Conservation (phyloP, 1,284 basidiomycete genomes). For the Cutaneotrichosporon sp. region DNA sequence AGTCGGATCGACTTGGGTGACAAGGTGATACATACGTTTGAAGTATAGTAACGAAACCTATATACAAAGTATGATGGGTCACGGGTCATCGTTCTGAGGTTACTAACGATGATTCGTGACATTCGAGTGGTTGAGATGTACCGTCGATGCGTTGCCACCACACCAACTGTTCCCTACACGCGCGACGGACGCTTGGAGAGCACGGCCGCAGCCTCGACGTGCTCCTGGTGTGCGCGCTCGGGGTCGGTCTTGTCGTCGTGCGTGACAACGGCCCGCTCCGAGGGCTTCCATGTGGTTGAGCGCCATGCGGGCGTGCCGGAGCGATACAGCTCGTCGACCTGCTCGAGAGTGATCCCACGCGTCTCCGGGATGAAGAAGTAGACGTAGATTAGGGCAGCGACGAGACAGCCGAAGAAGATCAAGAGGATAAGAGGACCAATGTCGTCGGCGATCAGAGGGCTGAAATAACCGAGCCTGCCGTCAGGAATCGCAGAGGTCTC, state of each 20-base stretch:
- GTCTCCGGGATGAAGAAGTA: conserved; percentile 64
- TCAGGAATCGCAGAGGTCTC: conserved; percentile 62
- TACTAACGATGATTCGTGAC: too few species aligned
- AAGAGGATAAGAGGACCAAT: conserved; percentile 69
- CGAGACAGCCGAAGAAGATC: conserved; percentile 59
- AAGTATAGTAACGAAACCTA: too few species aligned
- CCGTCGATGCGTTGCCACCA: too few species aligned
- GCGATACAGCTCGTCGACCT: conserved; percentile 73
- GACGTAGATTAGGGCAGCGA: conserved; percentile 67
- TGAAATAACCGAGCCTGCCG: conserved; percentile 58
- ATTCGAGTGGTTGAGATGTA: too few species aligned
- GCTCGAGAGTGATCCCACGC: conserved; percentile 69
- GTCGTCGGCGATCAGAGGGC: conserved; percentile 58
- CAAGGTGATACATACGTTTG: too few species aligned
- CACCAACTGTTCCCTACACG: too few species aligned
- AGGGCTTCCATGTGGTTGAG: conserved; percentile 62
- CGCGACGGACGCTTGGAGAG: conserved; percentile 2
- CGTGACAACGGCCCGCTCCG: conserved; percentile 9
- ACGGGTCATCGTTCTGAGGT: too few species aligned
- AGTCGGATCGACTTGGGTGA: too few species aligned
- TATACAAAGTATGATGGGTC: too few species aligned
- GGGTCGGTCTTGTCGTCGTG: conserved; percentile 10
- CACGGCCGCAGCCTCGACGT: conserved; percentile 6
- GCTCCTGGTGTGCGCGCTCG: conserved; percentile 9
- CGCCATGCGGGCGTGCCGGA: conserved; percentile 66